These are phyloP conservation scores for Vitis hybrid DNA, from an alignment of 177 flowering plant species.

Conservation along the genomic window DNA sequence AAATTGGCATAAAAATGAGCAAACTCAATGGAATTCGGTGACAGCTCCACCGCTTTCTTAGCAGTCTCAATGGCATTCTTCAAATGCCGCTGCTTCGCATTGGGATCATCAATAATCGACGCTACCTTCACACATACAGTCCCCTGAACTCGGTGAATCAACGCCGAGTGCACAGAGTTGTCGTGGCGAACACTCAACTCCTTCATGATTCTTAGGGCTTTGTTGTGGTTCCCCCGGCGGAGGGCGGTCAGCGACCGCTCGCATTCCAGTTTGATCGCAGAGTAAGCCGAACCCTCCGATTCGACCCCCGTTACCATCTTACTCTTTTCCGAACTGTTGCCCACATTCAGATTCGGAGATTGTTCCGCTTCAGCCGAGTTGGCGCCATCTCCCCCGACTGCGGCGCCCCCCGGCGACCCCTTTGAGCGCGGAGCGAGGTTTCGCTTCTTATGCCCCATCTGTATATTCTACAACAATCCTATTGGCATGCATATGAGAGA, in stretches of 20 bases:
- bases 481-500: constrained; percentile 30
- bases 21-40: constrained; percentile 86
- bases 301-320: constrained; percentile 8
- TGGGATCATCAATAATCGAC: constrained; percentile 66
- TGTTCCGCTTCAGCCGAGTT: constrained; percentile 4
- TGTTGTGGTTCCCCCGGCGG: constrained; percentile 85
- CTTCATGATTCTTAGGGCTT: constrained; percentile 81
- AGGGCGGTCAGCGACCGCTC: constrained; percentile 75
- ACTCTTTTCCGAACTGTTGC: neutral
- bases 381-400: neutral
- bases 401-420: constrained; percentile 22
- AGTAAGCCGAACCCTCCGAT: constrained; percentile 23
- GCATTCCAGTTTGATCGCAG: constrained; percentile 70
- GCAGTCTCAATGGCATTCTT: constrained; percentile 75
- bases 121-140: constrained; percentile 78
- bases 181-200: constrained; percentile 47
- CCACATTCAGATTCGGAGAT: constrained; percentile 2
- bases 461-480: constrained; percentile 9
- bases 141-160: constrained; percentile 77
- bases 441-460: constrained; percentile 80
- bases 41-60: constrained; percentile 51
- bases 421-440: constrained; percentile 45
- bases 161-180: constrained; percentile 37
- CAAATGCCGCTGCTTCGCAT: constrained; percentile 63
- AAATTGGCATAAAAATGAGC: constrained; percentile 85